These are phyloP conservation scores for Rhodotorula sp. DNA, from an alignment of 1,284 basidiomycete genomes.

Conservation along the genomic window DNA sequence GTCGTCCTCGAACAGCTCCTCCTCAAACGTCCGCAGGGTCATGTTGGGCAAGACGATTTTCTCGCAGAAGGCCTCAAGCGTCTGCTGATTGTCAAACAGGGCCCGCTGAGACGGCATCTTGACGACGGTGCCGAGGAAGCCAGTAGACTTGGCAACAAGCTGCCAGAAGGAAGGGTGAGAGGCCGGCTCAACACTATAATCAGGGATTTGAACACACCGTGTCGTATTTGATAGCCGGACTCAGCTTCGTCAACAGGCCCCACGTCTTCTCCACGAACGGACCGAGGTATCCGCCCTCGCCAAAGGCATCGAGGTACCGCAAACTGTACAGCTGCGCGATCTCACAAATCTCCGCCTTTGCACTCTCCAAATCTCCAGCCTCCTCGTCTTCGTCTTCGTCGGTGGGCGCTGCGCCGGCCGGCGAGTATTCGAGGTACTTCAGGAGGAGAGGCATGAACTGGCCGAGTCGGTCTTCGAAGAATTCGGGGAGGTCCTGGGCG, in stretches of 20 bases:
- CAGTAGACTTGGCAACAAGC: slow-evolving; percentile 87
- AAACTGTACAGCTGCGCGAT: slow-evolving; percentile 90
- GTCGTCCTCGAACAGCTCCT: slow-evolving; percentile 96
- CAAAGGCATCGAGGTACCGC: slow-evolving; percentile 83
- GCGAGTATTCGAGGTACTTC: slow-evolving; percentile 74
- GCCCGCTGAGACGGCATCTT: slow-evolving; percentile 58
- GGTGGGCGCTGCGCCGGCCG: slow-evolving; percentile 48
- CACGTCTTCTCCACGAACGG: slow-evolving; percentile 88
- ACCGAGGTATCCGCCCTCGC: slow-evolving; percentile 52
- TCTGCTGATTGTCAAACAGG: slow-evolving; percentile 63
- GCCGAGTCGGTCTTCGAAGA: slow-evolving; percentile 83
- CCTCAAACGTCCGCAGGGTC: slow-evolving; percentile 76
- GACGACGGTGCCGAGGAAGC: slow-evolving; percentile 90
- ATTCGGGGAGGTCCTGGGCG: slow-evolving; percentile 91
- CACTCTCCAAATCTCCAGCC: slow-evolving; percentile 77
- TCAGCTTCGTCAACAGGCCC: slow-evolving; percentile 76
- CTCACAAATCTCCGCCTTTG: slow-evolving; percentile 87
- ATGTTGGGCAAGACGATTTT: slow-evolving; percentile 94
- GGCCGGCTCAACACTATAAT: too few relatives aligned
- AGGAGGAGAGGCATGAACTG: slow-evolving; percentile 79
- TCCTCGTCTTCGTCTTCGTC: slow-evolving; percentile 74
- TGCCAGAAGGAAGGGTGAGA: slow-evolving; percentile 46
- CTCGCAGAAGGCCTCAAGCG: slow-evolving; percentile 78
- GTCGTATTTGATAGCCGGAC: slow-evolving; percentile 73
- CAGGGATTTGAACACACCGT: slow-evolving; percentile 56